Evolutionary conservation across 352 stramenopile genomes (phyloP).

Genomic region (Phytophthora pistaciae): DNA sequence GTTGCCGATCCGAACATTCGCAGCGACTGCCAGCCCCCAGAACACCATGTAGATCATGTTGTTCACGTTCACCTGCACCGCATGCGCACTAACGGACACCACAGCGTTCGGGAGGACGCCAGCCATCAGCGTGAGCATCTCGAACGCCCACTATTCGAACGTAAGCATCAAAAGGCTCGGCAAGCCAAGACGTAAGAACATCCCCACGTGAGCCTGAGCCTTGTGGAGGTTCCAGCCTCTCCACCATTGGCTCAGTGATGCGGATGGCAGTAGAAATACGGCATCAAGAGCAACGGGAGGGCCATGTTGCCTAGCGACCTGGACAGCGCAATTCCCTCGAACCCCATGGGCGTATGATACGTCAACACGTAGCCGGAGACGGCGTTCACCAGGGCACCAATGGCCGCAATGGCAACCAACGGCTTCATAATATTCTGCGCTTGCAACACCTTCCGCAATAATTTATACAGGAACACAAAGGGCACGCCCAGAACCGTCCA

Average conservation of each 20-base stretch:
- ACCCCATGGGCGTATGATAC: slow-evolving; percentile 76
- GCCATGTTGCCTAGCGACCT: slow-evolving; percentile 62
- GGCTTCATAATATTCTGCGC: slow-evolving; percentile 77
- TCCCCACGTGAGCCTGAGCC: slow-evolving; percentile 48
- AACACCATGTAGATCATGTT: slow-evolving; percentile 84
- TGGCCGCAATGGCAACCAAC: slow-evolving; percentile 65
- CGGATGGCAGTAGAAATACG: slow-evolving; percentile 56
- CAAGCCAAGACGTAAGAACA: slow-evolving; percentile 74
- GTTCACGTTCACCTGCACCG: slow-evolving; percentile 76
- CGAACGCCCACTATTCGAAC: slow-evolving; percentile 86
- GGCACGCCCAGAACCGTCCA: slow-evolving; percentile 65
- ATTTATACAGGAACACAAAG: slow-evolving; percentile 83
- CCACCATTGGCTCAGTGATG: slow-evolving; percentile 56
- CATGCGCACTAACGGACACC: slow-evolving; percentile 74
- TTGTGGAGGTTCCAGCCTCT: slow-evolving; percentile 66
- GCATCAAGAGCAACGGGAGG: slow-evolving; percentile 56
- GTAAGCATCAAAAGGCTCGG: slow-evolving; percentile 70
- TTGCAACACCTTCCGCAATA: slow-evolving; percentile 80
- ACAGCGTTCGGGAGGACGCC: slow-evolving; percentile 68
- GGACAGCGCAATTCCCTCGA: slow-evolving; percentile 75
- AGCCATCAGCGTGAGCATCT: slow-evolving; percentile 76
- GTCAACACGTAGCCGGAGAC: slow-evolving; percentile 72
- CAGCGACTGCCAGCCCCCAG: slow-evolving; percentile 64
- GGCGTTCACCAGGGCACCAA: slow-evolving; percentile 72
- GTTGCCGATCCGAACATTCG: slow-evolving; percentile 82